These are phyloP conservation scores for Suillus subaureus DNA, from an alignment of 768 basidiomycete genomes.

Conservation along the genomic window DNA sequence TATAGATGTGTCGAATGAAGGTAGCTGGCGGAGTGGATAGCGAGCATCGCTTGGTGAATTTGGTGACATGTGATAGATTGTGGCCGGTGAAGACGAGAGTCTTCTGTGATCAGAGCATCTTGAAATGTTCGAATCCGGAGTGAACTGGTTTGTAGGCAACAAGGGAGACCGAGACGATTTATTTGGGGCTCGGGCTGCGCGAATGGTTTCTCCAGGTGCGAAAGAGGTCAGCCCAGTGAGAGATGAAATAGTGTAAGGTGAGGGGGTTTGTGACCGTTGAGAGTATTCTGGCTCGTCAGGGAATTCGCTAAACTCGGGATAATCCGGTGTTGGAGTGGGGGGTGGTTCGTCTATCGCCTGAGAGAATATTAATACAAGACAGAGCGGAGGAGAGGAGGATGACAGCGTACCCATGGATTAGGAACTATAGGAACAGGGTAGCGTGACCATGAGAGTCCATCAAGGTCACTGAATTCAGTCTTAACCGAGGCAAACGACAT, in stretches of 20 bases:
- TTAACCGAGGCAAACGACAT: conserved; percentile 57
- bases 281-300: conserved; percentile 13
- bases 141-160: conserved; percentile 29
- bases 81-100: conserved; percentile 3
- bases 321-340: conserved; percentile 27
- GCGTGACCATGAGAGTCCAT: conserved; percentile 55
- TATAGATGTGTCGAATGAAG: conserved; percentile 13
- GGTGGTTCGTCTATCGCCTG: conserved; percentile 29
- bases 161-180: conserved; percentile 26
- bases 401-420: conserved; percentile 27
- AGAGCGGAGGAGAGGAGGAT: neutral
- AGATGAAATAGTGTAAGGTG: conserved; percentile 37
- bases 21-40: conserved; percentile 13
- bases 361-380: neutral
- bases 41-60: neutral
- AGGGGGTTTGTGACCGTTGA: conserved; percentile 9
- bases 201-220: conserved; percentile 42
- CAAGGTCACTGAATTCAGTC: conserved; percentile 62
- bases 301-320: conserved; percentile 23
- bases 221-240: conserved; percentile 39
- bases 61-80: neutral
- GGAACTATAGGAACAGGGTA: conserved; percentile 34
- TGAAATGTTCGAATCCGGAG: conserved; percentile 9
- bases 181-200: conserved; percentile 29
- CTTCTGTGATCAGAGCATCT: conserved; percentile 12